Conservation (phyloP, 2,329 filamentous ascomycete species). For the Aureobasidium sp. region DNA sequence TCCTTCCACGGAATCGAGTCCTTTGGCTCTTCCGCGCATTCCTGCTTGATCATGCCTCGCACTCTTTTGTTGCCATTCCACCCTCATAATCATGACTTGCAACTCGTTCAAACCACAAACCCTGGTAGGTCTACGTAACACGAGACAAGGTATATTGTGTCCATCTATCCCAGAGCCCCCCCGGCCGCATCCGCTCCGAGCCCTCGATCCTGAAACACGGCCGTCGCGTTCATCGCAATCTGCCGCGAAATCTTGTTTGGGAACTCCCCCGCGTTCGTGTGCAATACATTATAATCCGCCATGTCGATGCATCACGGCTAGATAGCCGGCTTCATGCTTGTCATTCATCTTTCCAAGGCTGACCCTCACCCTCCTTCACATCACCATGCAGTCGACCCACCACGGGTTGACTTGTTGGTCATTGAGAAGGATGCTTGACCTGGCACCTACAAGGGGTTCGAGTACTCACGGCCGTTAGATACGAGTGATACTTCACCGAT, state of each 20-base stretch:
- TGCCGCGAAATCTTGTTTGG: constrained; percentile 6
- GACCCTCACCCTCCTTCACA: not conserved
- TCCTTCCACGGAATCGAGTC: not conserved
- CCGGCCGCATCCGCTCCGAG: constrained; percentile 9
- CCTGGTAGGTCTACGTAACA: not conserved
- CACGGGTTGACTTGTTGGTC: not conserved
- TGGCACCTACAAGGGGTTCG: not conserved
- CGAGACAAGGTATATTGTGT: not conserved
- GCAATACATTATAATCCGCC: not conserved
- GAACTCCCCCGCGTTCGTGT: constrained; percentile 9
- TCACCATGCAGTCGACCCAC: constrained; percentile 4
- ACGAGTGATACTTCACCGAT: constrained; percentile 5
- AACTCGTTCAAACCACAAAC: not conserved
- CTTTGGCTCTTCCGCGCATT: not conserved
- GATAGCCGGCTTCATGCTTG: constrained; percentile 7
- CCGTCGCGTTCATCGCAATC: constrained; percentile 9
- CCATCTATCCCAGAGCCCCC: not conserved
- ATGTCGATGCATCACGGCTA: not conserved
- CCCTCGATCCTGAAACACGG: constrained; percentile 9
- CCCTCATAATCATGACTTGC: constrained; percentile 2
- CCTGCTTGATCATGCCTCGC: not conserved
- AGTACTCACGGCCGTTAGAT: not conserved
- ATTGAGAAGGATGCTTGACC: not conserved
- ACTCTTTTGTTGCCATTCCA: not conserved
- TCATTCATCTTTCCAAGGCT: not conserved